Base-by-base conservation (phyloP, 1,139 yeast genomes). In the Candida pseudoviswanathii region DNA sequence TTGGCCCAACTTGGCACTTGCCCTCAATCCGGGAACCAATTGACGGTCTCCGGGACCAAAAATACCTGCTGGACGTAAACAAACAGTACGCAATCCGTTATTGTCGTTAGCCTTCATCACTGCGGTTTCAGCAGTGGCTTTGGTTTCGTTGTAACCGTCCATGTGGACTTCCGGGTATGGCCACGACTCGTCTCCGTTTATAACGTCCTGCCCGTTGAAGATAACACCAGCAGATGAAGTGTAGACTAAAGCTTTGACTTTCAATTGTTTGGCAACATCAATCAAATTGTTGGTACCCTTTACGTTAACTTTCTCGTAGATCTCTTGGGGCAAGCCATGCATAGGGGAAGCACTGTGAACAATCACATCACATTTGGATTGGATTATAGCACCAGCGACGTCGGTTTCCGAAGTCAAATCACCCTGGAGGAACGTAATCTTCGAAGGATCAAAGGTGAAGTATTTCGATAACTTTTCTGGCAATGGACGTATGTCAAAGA, bases 41-140 rank as follows among this genome's bases (percentile, higher is more conserved):
- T 95, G 99, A 54, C 99, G 82, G 67, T 95, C 99, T 42, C 99
- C 99, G 4, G 99, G 99, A 4, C 99, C 99, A 71, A 95, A 94
- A 45, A 95, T 91, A 36, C 99, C 99, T 0, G 99, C 97, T 2
- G 99, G 99, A 56, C 99, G 82, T 49, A 95, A 71, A 4, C 97
- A 92, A 39, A 89, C 86, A 0, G 99, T 94, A 46, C 77, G 68
- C 52, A 89, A 80, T 5, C 78, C 77, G n/a, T 75, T 72, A 11
- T 32, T 43, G 57, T 75, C 78, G 63, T 89, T 85, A 21, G 96
- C 89, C 36, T 78, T 71, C 63, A 92, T 75, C 2, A 92, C 97
- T 67, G 85, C 80, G 29, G 78, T 80, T 68, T 95, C 99, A 0
- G 97, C 99, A 51, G 80, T 78, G 9, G 97, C 97, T 66, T 95